phyloP scores from a whole-genome alignment of 1,139 yeast genomes.

The Pichia sp. region DNA sequence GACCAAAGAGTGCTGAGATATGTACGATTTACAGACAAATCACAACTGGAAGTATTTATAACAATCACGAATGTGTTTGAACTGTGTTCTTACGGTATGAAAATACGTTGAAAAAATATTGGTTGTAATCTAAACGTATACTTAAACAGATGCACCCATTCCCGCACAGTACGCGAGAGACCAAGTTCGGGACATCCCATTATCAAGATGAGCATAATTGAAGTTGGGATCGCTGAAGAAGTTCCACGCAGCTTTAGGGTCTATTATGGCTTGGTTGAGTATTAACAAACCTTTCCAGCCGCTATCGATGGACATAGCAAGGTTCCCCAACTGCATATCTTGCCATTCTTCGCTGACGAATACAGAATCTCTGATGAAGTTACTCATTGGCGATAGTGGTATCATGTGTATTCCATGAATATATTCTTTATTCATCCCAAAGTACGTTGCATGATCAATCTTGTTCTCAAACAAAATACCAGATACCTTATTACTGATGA shows the following conservation, averaged over 20 bases:
- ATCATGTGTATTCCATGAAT: slow-evolving; percentile 96
- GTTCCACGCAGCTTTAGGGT: slow-evolving; percentile 57
- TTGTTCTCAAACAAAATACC: slow-evolving; percentile 84
- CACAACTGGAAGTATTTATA: no score
- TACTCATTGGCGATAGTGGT: slow-evolving; percentile 82
- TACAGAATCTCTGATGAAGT: slow-evolving; percentile 59
- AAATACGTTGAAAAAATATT: not conserved
- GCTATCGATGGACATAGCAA: slow-evolving; percentile 50
- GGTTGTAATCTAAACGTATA: no score
- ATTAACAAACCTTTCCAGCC: slow-evolving; percentile 89
- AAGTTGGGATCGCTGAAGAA: slow-evolving; percentile 57
- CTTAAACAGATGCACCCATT: slow-evolving; percentile 23
- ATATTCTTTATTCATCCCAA: slow-evolving; percentile 69
- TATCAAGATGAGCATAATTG: slow-evolving; percentile 53
- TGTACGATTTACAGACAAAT: no score
- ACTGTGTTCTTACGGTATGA: not conserved
- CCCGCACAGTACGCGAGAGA: slow-evolving; percentile 71
- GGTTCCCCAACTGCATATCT: slow-evolving; percentile 35
- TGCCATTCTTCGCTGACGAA: slow-evolving; percentile 81
- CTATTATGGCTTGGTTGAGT: slow-evolving; percentile 69
- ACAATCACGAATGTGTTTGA: no score
- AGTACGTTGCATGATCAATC: slow-evolving; percentile 85
- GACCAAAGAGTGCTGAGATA: no score
- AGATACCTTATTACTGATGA: slow-evolving; percentile 60
- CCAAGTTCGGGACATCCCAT: slow-evolving; percentile 91